Percentiles rank a stretch among this genome's conserved stretches.
Conservation (phyloP, 495 filamentous ascomycete species). For the Jackrogersella multiformis region DNA sequence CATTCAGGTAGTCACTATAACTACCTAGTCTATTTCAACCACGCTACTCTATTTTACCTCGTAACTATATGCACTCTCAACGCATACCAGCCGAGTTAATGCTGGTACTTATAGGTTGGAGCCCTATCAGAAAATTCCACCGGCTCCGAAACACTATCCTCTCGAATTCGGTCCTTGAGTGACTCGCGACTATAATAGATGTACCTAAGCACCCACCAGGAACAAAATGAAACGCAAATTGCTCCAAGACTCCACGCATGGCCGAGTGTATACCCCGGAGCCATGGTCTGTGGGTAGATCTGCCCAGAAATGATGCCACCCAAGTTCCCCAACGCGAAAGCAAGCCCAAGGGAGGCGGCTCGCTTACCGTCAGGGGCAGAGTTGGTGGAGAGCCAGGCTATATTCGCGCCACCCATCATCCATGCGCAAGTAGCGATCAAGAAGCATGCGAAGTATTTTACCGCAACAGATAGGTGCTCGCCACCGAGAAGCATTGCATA, state of each 20-base stretch:
- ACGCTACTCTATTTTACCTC: background rate
- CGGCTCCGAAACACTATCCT: slow-evolving; percentile 4
- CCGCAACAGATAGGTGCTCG: slow-evolving; percentile 61
- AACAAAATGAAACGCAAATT: slow-evolving; percentile 35
- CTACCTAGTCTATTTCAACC: too few relatives aligned
- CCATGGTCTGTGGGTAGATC: slow-evolving; percentile 45
- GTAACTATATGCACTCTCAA: background rate
- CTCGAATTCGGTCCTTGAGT: slow-evolving; percentile 27
- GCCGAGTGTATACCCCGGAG: slow-evolving; percentile 44
- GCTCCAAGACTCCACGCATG: slow-evolving; percentile 47
- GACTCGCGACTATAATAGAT: slow-evolving; percentile 41
- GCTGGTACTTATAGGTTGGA: slow-evolving; percentile 43
- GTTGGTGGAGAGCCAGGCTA: slow-evolving; percentile 67
- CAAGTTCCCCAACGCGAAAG: slow-evolving; percentile 51
- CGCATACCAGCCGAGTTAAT: slow-evolving; percentile 8
- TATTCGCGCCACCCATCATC: slow-evolving; percentile 55
- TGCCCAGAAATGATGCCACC: slow-evolving; percentile 52
- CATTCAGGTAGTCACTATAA: too few relatives aligned
- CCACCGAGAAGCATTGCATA: slow-evolving; percentile 67
- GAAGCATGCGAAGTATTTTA: slow-evolving; percentile 72
- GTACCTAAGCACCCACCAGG: slow-evolving; percentile 42
- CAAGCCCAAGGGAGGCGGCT: slow-evolving; percentile 53
- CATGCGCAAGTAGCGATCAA: slow-evolving; percentile 64
- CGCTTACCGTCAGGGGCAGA: slow-evolving; percentile 55
- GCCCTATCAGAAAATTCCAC: slow-evolving; percentile 38